phyloP scores from a whole-genome alignment of 345 rosid species.

The Garcia nutans region DNA sequence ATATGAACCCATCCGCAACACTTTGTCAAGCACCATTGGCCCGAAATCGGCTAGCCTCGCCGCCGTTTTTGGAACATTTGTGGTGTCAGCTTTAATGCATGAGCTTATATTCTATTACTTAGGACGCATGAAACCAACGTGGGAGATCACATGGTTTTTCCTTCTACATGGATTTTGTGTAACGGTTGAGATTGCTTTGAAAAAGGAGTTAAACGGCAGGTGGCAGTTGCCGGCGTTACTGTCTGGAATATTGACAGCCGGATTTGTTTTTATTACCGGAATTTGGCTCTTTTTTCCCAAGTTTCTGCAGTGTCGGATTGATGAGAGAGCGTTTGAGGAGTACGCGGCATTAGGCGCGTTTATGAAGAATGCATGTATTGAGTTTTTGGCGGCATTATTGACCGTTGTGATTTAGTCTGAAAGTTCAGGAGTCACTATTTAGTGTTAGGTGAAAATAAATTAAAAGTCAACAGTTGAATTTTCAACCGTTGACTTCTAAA shows the following conservation, averaged over 20 bases:
- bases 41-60: slow-evolving; percentile 40
- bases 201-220: slow-evolving; percentile 17
- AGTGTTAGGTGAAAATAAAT: too few species aligned
- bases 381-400: neutral
- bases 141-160: slow-evolving; percentile 57
- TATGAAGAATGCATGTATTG: neutral
- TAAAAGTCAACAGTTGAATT: too few species aligned
- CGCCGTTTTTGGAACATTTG: slow-evolving; percentile 40
- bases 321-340: slow-evolving; percentile 34
- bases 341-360: slow-evolving; percentile 16
- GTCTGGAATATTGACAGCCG: slow-evolving; percentile 25
- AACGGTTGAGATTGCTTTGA: slow-evolving; percentile 24
- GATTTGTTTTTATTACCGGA: slow-evolving; percentile 30
- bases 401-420: neutral
- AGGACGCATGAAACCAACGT: slow-evolving; percentile 43
- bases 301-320: slow-evolving; percentile 13
- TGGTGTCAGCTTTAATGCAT: slow-evolving; percentile 59
- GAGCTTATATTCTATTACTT: slow-evolving; percentile 60
- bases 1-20: slow-evolving; percentile 38
- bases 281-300: slow-evolving; percentile 42
- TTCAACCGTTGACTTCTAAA: too few species aligned
- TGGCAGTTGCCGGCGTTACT: slow-evolving; percentile 16
- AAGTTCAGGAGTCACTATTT: too few species aligned
- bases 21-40: slow-evolving; percentile 24
- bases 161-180: slow-evolving; percentile 45